Evolutionary conservation across 306 rosid genomes (phyloP), one percentile per base, ranked within the genome.

Genomic region (Lathyrus sativus): DNA sequence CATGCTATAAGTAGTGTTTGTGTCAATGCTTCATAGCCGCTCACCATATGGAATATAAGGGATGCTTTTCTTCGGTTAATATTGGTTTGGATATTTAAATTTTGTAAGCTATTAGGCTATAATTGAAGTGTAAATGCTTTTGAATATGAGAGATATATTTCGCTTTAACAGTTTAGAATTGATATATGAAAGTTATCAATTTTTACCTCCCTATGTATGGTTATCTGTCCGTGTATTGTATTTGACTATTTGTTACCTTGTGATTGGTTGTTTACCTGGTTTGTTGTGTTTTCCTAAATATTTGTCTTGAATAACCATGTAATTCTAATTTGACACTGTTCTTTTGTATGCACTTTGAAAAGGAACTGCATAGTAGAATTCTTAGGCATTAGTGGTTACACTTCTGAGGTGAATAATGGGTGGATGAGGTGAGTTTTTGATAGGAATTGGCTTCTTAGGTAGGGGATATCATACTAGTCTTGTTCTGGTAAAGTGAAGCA

Each of bases 291-390:
- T 62, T 37, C 3, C 0, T 19, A 41, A 6, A 11, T 38, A 3
- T 12, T 62, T 7, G 12, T 62, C 14, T 24, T 24, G 9, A 19
- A 18, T 0, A 28, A 26, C 15, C 12, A 51, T 60, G 19, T 45
- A 13, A 13, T 43, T 56, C 6, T 26, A 42, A 57, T 17, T 65
- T 70, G 12, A 12, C 62, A 33, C 6, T 63, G 35, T 57, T 51
- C 7, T 19, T 6, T n/a, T 38, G n/a, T 37, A 35, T 33, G 38
- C 38, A 44, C 42, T 61, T 12, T 58, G 26, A 58, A 67, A 57
- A 14, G 72, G 33, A 66, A 58, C 69, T 58, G 19, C 58, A n/a
- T 41, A 55, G 29, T 70, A 26, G 50, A 70, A 19, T 70, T 76
- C 38, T 22, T 8, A 15, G 13, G 19, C 56, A 26, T 37, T 67